Evolutionary conservation across 1,284 basidiomycete species (phyloP), one percentile per base, ranked within the genome.

Genomic region (Leccinum huronense): DNA sequence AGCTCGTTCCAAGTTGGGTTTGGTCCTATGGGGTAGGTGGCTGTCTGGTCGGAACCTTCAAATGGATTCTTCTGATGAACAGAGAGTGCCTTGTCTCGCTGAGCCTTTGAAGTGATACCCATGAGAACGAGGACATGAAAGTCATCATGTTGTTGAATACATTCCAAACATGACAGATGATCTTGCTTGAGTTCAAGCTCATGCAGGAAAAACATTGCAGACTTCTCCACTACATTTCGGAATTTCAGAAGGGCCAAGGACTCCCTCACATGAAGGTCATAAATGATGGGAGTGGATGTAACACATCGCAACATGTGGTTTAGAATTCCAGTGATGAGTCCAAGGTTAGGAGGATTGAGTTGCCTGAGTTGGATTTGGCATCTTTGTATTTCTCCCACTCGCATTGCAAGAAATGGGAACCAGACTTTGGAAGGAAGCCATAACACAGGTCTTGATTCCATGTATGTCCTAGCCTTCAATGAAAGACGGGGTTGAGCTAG

Each of bases 161-260:
- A 16, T 0, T 67, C 57, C 1, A 67, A 23, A 19, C 53, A 65
- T 0, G 57, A 40, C 2, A 23, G 0, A 0, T 31, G 33, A 1
- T 38, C 3, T n/a, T 45, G 16, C 42, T 23, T 23, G 23, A 69
- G 1, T 0, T 63, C 53, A 2, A 70, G 36, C 1, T 71, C 64
- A 1, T 59, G 61, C 2, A 71, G 8, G n/a, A 71, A 68, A 16
- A 71, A 71, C 40, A 65, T 66, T 0, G 57, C 34, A 2, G 53
- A 54, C 0, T 16, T 10, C 3, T 65, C 13, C 2, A 59, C 4
- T 0, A 67, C 40, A 30, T n/a, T 34, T 9, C 5, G 14, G 55
- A 59, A 67, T 5, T 65, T 33, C 1, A 70, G 14, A 0, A 68
- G 34, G 1, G 57, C 62, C 54, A 71, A 13, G 0, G 62, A 68